phyloP scores from a whole-genome alignment of 345 rosid genomes.

The Schrenkiella parvula region DNA sequence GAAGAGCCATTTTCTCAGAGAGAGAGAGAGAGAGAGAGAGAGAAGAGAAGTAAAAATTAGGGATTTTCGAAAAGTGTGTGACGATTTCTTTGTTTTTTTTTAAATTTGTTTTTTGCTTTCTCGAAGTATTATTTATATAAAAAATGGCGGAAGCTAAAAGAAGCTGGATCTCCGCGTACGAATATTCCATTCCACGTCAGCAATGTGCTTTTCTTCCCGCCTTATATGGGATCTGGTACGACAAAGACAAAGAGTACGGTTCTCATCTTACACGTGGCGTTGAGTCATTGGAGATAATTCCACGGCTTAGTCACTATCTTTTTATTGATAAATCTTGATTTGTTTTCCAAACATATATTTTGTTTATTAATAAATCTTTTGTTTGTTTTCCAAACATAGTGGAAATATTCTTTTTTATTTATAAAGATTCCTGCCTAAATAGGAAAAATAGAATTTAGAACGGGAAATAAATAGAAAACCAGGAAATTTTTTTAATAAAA shows the following conservation, averaged over 20 bases:
- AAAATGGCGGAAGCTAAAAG: neutral
- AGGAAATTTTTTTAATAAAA: too few species aligned
- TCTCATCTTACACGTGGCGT: slow-evolving; percentile 14
- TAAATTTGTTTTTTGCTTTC: neutral
- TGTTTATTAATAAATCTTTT: neutral
- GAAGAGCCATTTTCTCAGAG: slow-evolving; percentile 55
- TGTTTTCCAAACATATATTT: neutral
- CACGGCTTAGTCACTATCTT: neutral
- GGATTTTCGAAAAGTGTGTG: neutral
- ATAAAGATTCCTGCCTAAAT: slow-evolving; percentile 7
- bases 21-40: neutral
- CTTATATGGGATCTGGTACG: slow-evolving; percentile 24
- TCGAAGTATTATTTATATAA: slow-evolving; percentile 2
- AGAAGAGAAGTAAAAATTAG: slow-evolving; percentile 3
- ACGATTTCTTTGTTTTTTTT: neutral
- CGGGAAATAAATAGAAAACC: neutral
- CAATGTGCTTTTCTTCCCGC: slow-evolving; percentile 28
- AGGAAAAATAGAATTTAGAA: neutral
- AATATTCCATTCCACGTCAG: slow-evolving; percentile 38
- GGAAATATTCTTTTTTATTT: neutral
- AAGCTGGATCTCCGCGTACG: slow-evolving; percentile 30
- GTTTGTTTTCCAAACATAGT: neutral
- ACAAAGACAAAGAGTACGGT: slow-evolving; percentile 12
- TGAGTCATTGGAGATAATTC: slow-evolving; percentile 21
- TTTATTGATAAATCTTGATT: neutral